Evolutionary conservation across 768 basidiomycete genomes (phyloP).

Genomic region (Suillus paluster): DNA sequence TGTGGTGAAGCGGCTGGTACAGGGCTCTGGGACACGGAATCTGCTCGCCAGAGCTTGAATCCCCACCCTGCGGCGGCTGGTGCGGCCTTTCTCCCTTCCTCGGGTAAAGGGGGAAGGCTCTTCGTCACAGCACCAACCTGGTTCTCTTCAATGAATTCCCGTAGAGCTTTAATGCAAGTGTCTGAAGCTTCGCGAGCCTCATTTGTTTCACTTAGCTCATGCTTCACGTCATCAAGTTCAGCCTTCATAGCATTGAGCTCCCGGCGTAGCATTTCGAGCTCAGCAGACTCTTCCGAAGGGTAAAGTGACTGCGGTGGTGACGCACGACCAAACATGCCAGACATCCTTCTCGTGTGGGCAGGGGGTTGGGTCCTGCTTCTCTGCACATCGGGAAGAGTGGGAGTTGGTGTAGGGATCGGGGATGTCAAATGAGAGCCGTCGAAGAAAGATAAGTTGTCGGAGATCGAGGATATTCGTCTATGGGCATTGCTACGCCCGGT

Average conservation of each 20-base stretch:
- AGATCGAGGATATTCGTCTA: slow-evolving; percentile 75
- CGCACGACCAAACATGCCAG: slow-evolving; percentile 57
- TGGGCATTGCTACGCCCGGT: slow-evolving; percentile 54
- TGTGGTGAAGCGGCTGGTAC: slow-evolving; percentile 31
- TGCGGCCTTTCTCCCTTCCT: slow-evolving; percentile 36
- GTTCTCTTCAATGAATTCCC: slow-evolving; percentile 81
- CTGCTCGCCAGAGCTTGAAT: slow-evolving; percentile 70
- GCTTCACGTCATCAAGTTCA: slow-evolving; percentile 65
- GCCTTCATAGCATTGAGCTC: slow-evolving; percentile 61
- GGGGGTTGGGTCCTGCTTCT: slow-evolving; percentile 24
- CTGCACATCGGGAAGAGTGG: slow-evolving; percentile 33
- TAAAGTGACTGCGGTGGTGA: slow-evolving; percentile 48
- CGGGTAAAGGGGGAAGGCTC: slow-evolving; percentile 24
- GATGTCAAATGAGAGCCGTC: slow-evolving; percentile 46
- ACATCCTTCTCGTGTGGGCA: slow-evolving; percentile 45
- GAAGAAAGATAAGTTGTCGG: slow-evolving; percentile 53
- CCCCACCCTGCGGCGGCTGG: slow-evolving; percentile 56
- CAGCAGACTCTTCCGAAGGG: slow-evolving; percentile 37
- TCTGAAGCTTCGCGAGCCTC: slow-evolving; percentile 91
- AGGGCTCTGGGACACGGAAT: slow-evolving; percentile 34
- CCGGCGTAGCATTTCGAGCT: slow-evolving; percentile 61
- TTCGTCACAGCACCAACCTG: slow-evolving; percentile 53
- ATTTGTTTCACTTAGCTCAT: slow-evolving; percentile 73
- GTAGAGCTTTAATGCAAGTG: slow-evolving; percentile 77
- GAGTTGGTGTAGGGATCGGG: slow-evolving; percentile 33